phyloP scores from a whole-genome alignment of 352 stramenopile genomes.

The Phytopythium aichiense region DNA sequence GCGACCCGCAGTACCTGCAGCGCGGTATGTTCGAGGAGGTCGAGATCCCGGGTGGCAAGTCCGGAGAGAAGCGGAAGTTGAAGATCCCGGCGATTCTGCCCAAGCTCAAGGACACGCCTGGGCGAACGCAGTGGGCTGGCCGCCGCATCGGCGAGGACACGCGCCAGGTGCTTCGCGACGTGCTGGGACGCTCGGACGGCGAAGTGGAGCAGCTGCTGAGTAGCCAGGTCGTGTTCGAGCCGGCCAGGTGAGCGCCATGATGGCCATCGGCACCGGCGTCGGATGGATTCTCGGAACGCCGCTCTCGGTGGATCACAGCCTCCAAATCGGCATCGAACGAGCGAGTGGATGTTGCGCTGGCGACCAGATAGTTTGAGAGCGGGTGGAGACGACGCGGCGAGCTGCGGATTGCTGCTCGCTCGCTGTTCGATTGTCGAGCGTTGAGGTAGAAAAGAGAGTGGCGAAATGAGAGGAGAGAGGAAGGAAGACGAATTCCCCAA shows the following conservation, averaged over 20 bases:
- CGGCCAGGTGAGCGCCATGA: conserved; percentile 4
- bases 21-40: conserved; percentile 77
- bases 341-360: neutral
- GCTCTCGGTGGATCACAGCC: neutral
- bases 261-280: neutral
- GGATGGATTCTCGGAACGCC: conserved; percentile 1
- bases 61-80: conserved; percentile 23
- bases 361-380: neutral
- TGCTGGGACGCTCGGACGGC: conserved; percentile 44
- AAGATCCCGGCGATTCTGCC: conserved; percentile 76
- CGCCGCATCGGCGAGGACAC: conserved; percentile 73
- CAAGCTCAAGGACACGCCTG: conserved; percentile 60
- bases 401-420: neutral
- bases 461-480: neutral
- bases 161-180: conserved; percentile 45
- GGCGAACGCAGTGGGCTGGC: conserved; percentile 56
- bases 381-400: neutral
- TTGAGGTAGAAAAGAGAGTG: neutral
- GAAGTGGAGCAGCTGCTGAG: conserved; percentile 53
- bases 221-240: conserved; percentile 70
- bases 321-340: conserved; percentile 2
- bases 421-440: neutral
- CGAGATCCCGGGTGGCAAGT: conserved; percentile 30
- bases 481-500: neutral
- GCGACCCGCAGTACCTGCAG: conserved; percentile 66